Conservation (phyloP, 2,329 filamentous ascomycete species). For the Ophiostoma triangulosporum region DNA sequence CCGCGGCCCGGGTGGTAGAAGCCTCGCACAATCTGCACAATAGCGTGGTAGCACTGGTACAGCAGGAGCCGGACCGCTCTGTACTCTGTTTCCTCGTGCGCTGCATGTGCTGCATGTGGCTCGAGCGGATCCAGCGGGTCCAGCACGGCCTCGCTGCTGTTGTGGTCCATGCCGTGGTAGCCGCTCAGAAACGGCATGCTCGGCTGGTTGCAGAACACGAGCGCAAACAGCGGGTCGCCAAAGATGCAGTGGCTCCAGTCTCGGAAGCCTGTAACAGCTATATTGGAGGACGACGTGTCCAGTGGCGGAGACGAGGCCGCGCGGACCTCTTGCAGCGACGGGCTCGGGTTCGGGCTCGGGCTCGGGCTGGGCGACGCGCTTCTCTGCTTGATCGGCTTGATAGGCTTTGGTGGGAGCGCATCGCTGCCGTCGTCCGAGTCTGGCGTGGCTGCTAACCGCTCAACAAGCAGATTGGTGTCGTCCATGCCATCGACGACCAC, state of each 20-base stretch:
- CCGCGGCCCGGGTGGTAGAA: conserved; percentile 39
- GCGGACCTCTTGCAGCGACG: neutral
- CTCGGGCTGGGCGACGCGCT: neutral
- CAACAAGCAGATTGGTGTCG: conserved; percentile 36
- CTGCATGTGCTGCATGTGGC: neutral
- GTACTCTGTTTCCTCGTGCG: conserved; percentile 13
- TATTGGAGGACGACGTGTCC: neutral
- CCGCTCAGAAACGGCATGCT: conserved; percentile 33
- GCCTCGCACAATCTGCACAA: conserved; percentile 37
- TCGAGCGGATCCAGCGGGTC: conserved; percentile 3
- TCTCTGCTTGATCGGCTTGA: conserved; percentile 3
- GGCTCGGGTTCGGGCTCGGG: neutral
- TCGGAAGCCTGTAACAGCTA: conserved; percentile 35
- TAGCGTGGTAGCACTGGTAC: conserved; percentile 45
- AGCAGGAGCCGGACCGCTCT: conserved; percentile 36
- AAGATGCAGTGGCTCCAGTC: conserved; percentile 48
- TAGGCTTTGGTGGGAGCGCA: neutral
- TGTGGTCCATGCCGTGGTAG: conserved; percentile 22
- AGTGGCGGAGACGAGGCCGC: neutral
- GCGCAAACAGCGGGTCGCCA: conserved; percentile 43
- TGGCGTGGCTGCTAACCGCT: neutral
- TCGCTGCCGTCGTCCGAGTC: neutral
- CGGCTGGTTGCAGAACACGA: conserved; percentile 32
- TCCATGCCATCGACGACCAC: conserved; percentile 40
- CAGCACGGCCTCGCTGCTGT: neutral